Percentiles rank a stretch among this genome's conserved stretches.
phyloP scores from a whole-genome alignment of 305 asterid species.

The Fraxinus platypoda region DNA sequence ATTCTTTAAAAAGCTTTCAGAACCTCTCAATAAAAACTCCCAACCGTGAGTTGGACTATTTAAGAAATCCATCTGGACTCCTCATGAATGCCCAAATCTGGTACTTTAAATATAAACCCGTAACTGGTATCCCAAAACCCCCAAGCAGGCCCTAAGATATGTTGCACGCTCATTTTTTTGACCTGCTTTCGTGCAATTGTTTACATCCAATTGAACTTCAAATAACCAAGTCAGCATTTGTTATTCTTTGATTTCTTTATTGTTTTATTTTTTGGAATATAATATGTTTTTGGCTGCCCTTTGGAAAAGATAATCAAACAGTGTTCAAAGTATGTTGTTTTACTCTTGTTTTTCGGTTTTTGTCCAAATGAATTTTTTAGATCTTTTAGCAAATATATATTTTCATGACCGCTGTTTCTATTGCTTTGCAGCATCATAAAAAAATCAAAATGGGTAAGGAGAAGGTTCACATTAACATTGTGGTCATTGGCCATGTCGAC shows the following conservation, averaged over 20 bases:
- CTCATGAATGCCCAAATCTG: background rate
- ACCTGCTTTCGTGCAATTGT: background rate
- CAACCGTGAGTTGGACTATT: background rate
- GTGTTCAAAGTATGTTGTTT: background rate
- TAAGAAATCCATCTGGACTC: no score
- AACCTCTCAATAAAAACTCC: background rate
- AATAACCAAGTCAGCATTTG: background rate
- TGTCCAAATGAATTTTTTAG: no score
- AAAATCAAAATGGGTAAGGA: conserved; percentile 26
- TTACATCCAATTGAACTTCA: background rate
- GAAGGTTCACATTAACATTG: conserved; percentile 33
- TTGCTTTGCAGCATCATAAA: no score
- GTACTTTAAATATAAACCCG: background rate
- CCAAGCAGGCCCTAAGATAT: no score
- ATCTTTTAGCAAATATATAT: no score
- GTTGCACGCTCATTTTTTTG: no score
- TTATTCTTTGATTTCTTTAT: background rate
- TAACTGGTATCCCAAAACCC: no score
- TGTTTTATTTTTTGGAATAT: background rate
- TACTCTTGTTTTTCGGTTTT: no score
- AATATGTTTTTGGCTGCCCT: background rate
- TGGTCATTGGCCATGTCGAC: conserved; percentile 40
- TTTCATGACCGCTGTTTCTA: no score
- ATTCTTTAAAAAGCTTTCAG: no score
- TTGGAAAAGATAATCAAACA: no score